phyloP scores from a whole-genome alignment of 768 basidiomycete species.

The Hypholoma fasciculare region DNA sequence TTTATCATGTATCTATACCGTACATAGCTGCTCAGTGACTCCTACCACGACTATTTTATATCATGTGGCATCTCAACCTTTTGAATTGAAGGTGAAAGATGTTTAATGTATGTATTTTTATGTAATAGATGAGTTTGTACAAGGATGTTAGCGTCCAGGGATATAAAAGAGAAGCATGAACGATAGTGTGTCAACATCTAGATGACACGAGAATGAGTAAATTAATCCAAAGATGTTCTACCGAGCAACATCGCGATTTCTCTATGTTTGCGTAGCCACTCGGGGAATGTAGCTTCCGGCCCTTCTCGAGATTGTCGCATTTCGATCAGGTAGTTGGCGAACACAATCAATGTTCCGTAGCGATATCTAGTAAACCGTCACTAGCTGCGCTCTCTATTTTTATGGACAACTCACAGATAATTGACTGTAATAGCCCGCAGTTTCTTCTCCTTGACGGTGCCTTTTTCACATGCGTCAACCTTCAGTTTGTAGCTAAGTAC shows the following conservation, averaged over 20 bases:
- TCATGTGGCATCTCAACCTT: not conserved
- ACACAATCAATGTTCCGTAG: constrained; percentile 90
- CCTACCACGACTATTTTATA: not conserved
- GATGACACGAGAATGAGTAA: too few species aligned
- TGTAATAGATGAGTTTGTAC: not conserved
- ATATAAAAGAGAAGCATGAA: too few species aligned
- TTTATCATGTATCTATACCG: not conserved
- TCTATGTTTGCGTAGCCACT: constrained; percentile 80
- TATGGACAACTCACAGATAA: constrained; percentile 62
- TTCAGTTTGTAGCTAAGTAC: constrained; percentile 83
- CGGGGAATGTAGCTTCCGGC: constrained; percentile 61
- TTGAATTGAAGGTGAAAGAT: not conserved
- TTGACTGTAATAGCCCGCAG: constrained; percentile 79
- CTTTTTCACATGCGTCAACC: constrained; percentile 78
- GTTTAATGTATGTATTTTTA: not conserved
- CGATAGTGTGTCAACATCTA: not conserved
- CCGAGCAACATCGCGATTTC: constrained; percentile 80
- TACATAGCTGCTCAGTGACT: not conserved
- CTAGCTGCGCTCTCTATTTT: not conserved
- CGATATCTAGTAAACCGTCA: constrained; percentile 54
- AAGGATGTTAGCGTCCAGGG: not conserved
- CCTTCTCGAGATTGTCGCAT: constrained; percentile 34
- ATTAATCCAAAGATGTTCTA: constrained; percentile 67
- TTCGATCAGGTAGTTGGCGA: constrained; percentile 94
- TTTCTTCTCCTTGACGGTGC: constrained; percentile 74